Evolutionary conservation across 768 basidiomycete genomes (phyloP).

Genomic region (Leccinum barrowsii): DNA sequence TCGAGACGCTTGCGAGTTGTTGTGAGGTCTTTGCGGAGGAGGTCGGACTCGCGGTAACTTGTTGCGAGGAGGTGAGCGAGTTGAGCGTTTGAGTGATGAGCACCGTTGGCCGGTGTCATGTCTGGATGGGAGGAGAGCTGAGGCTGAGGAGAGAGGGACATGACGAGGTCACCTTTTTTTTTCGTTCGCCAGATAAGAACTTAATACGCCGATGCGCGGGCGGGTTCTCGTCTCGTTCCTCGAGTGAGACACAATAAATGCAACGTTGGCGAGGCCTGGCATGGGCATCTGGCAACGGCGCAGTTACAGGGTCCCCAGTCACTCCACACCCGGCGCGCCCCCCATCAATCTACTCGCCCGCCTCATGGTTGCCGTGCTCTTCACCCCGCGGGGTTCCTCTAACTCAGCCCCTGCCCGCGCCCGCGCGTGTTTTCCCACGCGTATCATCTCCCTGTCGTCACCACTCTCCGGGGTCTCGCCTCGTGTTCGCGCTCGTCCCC

Average conservation of each 20-base stretch:
- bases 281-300: constrained; percentile 16
- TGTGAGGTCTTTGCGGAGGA: constrained; percentile 47
- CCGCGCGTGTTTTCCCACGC: constrained; percentile 19
- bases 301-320: constrained; percentile 19
- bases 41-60: constrained; percentile 51
- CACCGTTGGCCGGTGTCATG: constrained; percentile 14
- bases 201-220: neutral
- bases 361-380: constrained; percentile 22
- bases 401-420: neutral
- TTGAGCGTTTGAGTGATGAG: constrained; percentile 42
- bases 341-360: constrained; percentile 4
- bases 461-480: constrained; percentile 20
- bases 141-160: constrained; percentile 23
- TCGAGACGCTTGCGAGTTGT: constrained; percentile 44
- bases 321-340: constrained; percentile 4
- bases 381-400: neutral
- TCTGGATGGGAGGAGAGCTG: neutral
- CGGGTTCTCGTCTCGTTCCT: neutral
- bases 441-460: constrained; percentile 11
- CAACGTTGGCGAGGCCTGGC: constrained; percentile 30
- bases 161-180: neutral
- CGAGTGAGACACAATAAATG: neutral
- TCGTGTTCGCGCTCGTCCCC: constrained; percentile 30
- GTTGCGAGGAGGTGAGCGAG: constrained; percentile 57
- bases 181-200: neutral